These are phyloP conservation scores for Stephanodiscus triporus DNA, from an alignment of 108 stramenopile species.

Conservation along the genomic window DNA sequence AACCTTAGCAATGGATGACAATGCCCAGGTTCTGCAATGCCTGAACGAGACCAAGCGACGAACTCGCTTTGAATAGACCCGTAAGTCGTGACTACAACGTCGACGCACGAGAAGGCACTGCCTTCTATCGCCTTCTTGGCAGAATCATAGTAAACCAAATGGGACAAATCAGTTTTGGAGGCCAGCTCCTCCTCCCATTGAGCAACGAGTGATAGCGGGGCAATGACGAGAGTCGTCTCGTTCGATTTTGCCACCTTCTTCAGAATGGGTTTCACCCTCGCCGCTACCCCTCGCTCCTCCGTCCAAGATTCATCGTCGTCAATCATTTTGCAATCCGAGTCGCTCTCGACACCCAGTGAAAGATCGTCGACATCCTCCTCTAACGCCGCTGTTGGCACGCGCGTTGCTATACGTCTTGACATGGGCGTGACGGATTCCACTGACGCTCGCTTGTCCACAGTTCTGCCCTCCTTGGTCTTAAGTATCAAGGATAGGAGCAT, in stretches of 20 bases:
- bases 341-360: constrained; percentile 21
- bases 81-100: constrained; percentile 86
- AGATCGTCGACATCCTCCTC: constrained; percentile 33
- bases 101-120: constrained; percentile 55
- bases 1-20: constrained; percentile 45
- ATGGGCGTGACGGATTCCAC: background rate
- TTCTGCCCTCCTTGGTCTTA: constrained; percentile 41
- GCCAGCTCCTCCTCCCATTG: constrained; percentile 89
- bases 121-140: constrained; percentile 16
- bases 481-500: constrained; percentile 75
- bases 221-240: constrained; percentile 74
- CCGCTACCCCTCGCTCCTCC: background rate
- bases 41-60: constrained; percentile 16
- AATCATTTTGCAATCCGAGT: constrained; percentile 3
- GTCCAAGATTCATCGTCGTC: constrained; percentile 21
- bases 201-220: constrained; percentile 73
- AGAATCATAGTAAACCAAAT: constrained; percentile 64
- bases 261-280: constrained; percentile 8
- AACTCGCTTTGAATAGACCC: constrained; percentile 55
- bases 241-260: constrained; percentile 1
- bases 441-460: background rate
- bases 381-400: background rate
- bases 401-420: background rate
- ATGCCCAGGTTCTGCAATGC: constrained; percentile 10
- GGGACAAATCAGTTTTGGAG: constrained; percentile 71